phyloP scores from a whole-genome alignment of 2,329 filamentous ascomycete genomes.

The Talaromyces pinophilus region DNA sequence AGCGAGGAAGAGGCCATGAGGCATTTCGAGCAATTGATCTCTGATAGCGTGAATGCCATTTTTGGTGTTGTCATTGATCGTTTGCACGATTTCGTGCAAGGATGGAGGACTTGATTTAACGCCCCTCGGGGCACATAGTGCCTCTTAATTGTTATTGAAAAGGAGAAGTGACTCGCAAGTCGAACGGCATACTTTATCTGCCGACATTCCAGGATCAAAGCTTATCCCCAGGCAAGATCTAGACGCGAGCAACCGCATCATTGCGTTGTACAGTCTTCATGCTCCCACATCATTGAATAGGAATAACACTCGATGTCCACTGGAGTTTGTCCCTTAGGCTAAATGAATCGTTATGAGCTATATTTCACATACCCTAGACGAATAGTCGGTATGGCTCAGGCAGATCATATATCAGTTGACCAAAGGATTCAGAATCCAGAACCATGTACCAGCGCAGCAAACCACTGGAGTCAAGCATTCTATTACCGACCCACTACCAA shows the following conservation, averaged over 20 bases:
- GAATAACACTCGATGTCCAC: too few relatives aligned
- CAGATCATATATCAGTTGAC: background rate
- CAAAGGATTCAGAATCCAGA: too few relatives aligned
- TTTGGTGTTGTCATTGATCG: slow-evolving; percentile 94
- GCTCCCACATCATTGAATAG: too few relatives aligned
- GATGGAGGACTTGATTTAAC: slow-evolving; percentile 67
- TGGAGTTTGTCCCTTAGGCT: background rate
- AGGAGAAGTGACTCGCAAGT: background rate
- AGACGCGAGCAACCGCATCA: background rate
- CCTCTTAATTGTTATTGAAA: background rate
- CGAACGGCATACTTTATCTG: background rate
- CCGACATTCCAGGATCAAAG: background rate
- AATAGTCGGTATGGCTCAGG: background rate
- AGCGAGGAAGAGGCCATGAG: slow-evolving; percentile 89
- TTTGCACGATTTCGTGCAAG: slow-evolving; percentile 90
- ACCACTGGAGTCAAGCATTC: background rate
- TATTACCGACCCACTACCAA: background rate
- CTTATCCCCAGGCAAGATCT: background rate
- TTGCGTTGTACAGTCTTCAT: background rate
- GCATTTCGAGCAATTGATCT: slow-evolving; percentile 84
- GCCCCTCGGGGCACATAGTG: background rate
- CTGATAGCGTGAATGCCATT: slow-evolving; percentile 84
- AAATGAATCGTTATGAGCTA: background rate
- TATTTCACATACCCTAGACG: background rate
- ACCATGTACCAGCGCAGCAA: background rate